Percentiles rank a stretch among this genome's conserved stretches.
phyloP scores from a whole-genome alignment of 2,329 filamentous ascomycete species.

The Chaetothyriales sp. region DNA sequence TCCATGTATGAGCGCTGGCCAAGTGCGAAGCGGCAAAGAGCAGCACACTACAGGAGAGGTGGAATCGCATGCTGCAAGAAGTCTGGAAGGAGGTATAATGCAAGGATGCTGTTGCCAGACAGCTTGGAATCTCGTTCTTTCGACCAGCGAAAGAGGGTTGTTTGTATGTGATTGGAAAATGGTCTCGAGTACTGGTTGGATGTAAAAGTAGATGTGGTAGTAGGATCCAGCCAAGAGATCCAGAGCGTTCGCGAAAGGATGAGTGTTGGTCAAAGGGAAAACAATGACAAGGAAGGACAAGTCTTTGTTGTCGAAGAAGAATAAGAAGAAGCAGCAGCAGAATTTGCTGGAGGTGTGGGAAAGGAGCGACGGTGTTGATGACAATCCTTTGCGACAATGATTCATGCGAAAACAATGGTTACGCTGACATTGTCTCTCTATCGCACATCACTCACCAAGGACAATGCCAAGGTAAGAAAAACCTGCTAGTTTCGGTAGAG shows the following conservation, averaged over 20 bases:
- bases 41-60: not conserved
- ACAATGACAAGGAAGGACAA: constrained; percentile 1
- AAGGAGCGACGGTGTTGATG: constrained; percentile 12
- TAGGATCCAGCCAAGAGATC: not conserved
- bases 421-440: constrained; percentile 10
- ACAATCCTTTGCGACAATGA: constrained; percentile 9
- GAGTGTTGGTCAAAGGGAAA: not conserved
- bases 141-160: constrained; percentile 4
- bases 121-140: not conserved
- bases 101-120: constrained; percentile 8
- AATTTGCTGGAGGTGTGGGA: not conserved
- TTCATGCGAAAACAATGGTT: constrained; percentile 10
- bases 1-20: constrained; percentile 57
- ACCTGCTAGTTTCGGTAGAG: not conserved
- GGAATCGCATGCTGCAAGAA: not conserved
- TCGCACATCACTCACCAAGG: not conserved
- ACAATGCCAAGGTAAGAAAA: not conserved
- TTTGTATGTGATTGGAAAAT: not conserved
- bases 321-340: too few relatives aligned
- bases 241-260: not conserved
- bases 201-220: not conserved
- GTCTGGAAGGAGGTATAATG: not conserved
- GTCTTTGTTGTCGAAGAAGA: not conserved
- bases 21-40: constrained; percentile 4
- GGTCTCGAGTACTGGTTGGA: not conserved